Evolutionary conservation across 495 filamentous ascomycete species (phyloP).

Genomic region (Penicillium cinerascens): DNA sequence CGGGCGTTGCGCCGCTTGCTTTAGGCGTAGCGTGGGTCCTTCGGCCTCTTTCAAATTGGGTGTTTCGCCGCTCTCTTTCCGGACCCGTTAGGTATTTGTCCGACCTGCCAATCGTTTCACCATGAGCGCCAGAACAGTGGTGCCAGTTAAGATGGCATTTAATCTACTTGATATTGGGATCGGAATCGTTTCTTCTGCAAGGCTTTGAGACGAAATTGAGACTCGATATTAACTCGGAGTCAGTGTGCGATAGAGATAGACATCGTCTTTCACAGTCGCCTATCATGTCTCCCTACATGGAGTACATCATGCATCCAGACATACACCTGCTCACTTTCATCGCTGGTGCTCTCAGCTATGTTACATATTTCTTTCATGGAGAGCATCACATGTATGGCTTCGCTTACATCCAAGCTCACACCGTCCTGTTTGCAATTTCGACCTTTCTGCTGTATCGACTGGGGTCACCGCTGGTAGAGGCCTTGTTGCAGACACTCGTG

Average conservation of each 20-base stretch:
- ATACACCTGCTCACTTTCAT: neutral
- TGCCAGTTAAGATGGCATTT: no score
- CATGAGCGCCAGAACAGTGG: no score
- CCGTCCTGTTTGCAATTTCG: neutral
- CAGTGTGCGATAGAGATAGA: no score
- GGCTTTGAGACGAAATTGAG: no score
- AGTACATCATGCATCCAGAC: neutral
- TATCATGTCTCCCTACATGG: no score
- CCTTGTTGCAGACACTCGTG: neutral
- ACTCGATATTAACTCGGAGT: no score
- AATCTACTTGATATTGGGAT: no score
- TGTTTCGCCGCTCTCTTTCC: neutral
- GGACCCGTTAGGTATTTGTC: neutral
- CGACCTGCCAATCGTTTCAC: neutral
- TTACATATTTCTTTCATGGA: constrained; percentile 12
- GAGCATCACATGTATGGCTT: constrained; percentile 14
- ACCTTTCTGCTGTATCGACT: neutral
- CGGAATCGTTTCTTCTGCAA: no score
- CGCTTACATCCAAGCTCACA: neutral
- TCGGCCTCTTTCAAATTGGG: neutral
- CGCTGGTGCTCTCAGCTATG: constrained; percentile 3
- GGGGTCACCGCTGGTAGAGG: neutral
- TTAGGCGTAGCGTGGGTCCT: no score
- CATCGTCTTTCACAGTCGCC: neutral
- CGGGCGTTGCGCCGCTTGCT: no score